These are phyloP conservation scores for Sapria himalayana DNA, from an alignment of 345 rosid species.

Conservation along the genomic window DNA sequence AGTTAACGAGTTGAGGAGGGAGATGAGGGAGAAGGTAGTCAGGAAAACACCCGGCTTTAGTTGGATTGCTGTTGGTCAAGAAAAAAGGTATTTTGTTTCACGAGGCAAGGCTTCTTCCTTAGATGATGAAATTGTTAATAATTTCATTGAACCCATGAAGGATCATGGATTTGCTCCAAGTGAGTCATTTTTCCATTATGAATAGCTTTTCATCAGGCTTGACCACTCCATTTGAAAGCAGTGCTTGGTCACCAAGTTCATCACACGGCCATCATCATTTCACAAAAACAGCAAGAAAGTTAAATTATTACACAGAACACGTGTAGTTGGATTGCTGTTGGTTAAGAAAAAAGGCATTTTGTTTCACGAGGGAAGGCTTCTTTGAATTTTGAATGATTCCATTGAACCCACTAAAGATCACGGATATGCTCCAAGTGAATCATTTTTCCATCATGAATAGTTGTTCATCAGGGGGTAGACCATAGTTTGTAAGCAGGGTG, in stretches of 20 bases:
- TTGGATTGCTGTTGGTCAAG: conserved; percentile 53
- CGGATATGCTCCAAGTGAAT: no score
- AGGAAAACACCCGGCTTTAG: conserved; percentile 70
- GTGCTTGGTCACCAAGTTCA: background rate
- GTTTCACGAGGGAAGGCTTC: background rate
- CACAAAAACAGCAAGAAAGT: no score
- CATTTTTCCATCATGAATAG: no score
- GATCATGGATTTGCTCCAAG: conserved; percentile 9
- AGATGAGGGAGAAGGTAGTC: conserved; percentile 63
- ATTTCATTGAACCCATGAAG: conserved; percentile 23
- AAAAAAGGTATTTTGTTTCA: conserved; percentile 38
- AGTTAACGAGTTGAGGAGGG: conserved; percentile 46
- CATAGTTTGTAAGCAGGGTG: no score
- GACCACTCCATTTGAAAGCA: no score
- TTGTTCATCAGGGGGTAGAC: no score
- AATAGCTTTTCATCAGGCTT: no score
- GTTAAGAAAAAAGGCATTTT: background rate
- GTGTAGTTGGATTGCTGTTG: background rate
- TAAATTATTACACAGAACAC: no score
- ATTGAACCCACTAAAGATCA: no score
- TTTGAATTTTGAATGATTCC: background rate
- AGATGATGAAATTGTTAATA: conserved; percentile 23
- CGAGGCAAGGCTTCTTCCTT: conserved; percentile 53
- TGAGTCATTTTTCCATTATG: conserved; percentile 13
- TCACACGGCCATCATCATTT: background rate